Evolutionary conservation across 768 basidiomycete species (phyloP).

Genomic region (Tricholoma hemisulphureum): DNA sequence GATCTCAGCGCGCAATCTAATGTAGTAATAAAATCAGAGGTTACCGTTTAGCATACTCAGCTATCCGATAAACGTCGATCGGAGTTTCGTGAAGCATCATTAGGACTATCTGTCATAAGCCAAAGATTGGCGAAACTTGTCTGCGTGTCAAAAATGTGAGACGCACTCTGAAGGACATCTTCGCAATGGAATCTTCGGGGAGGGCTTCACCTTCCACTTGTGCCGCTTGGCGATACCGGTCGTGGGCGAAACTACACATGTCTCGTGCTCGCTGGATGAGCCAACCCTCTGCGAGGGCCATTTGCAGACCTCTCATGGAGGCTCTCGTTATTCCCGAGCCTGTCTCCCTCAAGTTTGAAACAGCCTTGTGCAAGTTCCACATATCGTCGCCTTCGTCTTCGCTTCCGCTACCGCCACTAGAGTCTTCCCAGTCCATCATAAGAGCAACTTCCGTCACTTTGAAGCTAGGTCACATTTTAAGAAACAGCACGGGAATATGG

Average conservation of each 20-base stretch:
- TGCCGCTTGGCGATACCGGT: constrained; percentile 72
- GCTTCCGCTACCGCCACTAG: constrained; percentile 47
- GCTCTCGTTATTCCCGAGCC: constrained; percentile 44
- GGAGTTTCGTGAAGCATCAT: constrained; percentile 68
- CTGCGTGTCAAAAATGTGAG: no score
- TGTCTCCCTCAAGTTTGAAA: constrained; percentile 45
- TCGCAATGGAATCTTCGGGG: constrained; percentile 48
- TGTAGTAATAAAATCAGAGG: constrained; percentile 1
- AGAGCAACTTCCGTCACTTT: constrained; percentile 70
- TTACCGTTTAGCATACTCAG: constrained; percentile 66
- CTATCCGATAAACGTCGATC: constrained; percentile 64
- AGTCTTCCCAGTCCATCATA: constrained; percentile 74
- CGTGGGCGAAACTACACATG: constrained; percentile 76
- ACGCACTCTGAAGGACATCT: constrained; percentile 68
- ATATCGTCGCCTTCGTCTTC: constrained; percentile 52
- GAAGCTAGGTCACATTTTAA: constrained; percentile 42
- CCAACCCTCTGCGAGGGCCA: constrained; percentile 72
- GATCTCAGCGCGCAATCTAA: background rate
- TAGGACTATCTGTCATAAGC: constrained; percentile 56
- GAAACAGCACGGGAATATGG: background rate
- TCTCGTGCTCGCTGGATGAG: constrained; percentile 68
- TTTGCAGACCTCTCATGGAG: constrained; percentile 67
- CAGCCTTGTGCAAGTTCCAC: constrained; percentile 53
- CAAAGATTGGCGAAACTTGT: background rate
- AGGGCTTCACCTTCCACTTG: constrained; percentile 56